phyloP scores from a whole-genome alignment of 2,329 filamentous ascomycete species.

The Fonsecaea erecta region DNA sequence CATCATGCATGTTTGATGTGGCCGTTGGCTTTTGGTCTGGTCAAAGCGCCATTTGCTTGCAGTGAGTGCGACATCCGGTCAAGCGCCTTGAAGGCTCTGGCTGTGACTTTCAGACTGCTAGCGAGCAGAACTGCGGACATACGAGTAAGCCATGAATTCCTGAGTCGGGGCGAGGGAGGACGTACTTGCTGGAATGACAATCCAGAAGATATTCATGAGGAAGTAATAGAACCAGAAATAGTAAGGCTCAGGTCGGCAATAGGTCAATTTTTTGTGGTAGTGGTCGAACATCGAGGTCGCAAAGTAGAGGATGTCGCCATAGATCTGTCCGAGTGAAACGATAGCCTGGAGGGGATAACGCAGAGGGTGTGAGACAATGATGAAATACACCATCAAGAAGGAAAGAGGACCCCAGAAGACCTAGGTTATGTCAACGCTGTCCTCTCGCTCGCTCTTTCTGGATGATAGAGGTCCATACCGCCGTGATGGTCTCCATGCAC shows the following conservation, averaged over 20 bases:
- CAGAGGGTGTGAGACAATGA: conserved; percentile 59
- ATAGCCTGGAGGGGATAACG: conserved; percentile 65
- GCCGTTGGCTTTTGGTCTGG: conserved; percentile 34
- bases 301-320: conserved; percentile 68
- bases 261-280: conserved; percentile 57
- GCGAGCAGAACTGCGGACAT: conserved; percentile 42
- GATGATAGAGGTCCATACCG: conserved; percentile 52
- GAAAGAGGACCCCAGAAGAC: conserved; percentile 66
- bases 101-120: conserved; percentile 45
- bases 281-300: conserved; percentile 67
- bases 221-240: conserved; percentile 72
- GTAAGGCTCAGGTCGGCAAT: conserved; percentile 65
- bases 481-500: conserved; percentile 84
- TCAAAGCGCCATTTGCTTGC: conserved; percentile 37
- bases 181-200: conserved; percentile 63
- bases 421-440: conserved; percentile 42
- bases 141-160: conserved; percentile 10
- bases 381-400: conserved; percentile 60
- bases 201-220: conserved; percentile 70
- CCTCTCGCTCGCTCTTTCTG: not conserved
- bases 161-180: conserved; percentile 27
- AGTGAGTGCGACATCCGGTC: conserved; percentile 39
- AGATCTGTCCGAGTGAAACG: conserved; percentile 67
- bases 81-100: conserved; percentile 45
- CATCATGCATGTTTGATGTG: conserved; percentile 27